Evolutionary conservation across 1,139 yeast genomes (phyloP), one percentile per base, ranked within the genome.

Genomic region (Blastobotrys capitulatus): DNA sequence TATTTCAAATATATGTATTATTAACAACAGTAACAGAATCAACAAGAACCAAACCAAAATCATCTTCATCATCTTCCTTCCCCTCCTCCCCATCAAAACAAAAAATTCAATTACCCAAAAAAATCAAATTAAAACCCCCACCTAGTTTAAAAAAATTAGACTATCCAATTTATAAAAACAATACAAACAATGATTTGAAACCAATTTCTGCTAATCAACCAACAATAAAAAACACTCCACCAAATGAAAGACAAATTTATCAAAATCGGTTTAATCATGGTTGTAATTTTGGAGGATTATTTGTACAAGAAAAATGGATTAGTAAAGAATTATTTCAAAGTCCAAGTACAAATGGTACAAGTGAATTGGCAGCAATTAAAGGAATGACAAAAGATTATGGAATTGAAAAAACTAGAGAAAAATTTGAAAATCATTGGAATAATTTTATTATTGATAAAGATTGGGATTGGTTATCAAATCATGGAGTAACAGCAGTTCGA

Each of bases 281-380:
- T 12, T 95, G 88, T 36, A 90, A 90, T 64, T 68, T 92, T 40
- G 97, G 98, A 1, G 79, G 92, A 0, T 70, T 87, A 60, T 90
- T 90, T 64, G 83, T 89, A 1, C 74, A 82, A 49, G 98, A 92
- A 62, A 81, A 80, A 58, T 72, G 76, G 76, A 70, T 72, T 35
- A 58, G 66, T 25, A 73, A 68, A 55, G 55, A 64, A 57, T 42
- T 56, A 43, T 71, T 80, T 53, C 83, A 82, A 53, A 22, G 25
- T 53, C 75, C 77, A 12, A 75, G 76, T 26, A 70, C 75, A 37
- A 57, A 70, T 10, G 71, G 70, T 22, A 77, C 75, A n/a, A 77
- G 83, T n/a, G 98, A 92, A 67, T 75, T 83, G 49, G 92, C 86
- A 42, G 96, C 90, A 0, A 83, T 82, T 1, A 65, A 65, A 18